Conservation (phyloP, 1,139 yeast species). For the Sugiyamaella grinbergsii region DNA sequence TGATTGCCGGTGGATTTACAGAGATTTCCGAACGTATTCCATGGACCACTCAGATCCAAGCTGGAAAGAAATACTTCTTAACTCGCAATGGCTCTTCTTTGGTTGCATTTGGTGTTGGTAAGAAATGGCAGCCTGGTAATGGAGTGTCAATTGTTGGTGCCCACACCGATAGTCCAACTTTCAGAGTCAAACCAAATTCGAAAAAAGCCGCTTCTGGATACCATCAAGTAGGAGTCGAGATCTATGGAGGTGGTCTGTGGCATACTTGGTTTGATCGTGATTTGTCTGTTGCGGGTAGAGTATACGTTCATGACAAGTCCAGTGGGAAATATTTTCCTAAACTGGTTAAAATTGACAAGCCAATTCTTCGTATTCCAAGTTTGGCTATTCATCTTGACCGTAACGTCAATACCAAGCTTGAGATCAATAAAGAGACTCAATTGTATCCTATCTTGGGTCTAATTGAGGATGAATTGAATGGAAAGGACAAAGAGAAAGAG, state of each 20-base stretch:
- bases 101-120: constrained; percentile 83
- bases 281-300: constrained; percentile 88
- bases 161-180: constrained; percentile 93
- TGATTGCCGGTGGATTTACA: constrained; percentile 63
- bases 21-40: constrained; percentile 73
- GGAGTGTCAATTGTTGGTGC: constrained; percentile 91
- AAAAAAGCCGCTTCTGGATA: constrained; percentile 67
- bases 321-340: constrained; percentile 57
- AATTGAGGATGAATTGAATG: constrained; percentile 43
- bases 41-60: constrained; percentile 64
- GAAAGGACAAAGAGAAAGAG: constrained; percentile 30
- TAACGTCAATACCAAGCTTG: constrained; percentile 74
- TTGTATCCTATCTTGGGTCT: constrained; percentile 87
- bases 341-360: constrained; percentile 77
- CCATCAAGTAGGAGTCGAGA: constrained; percentile 88
- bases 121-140: constrained; percentile 71
- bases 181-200: constrained; percentile 87
- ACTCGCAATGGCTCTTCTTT: constrained; percentile 81
- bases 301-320: constrained; percentile 58
- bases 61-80: constrained; percentile 60
- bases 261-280: constrained; percentile 85
- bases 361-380: constrained; percentile 88
- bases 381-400: constrained; percentile 90
- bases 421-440: constrained; percentile 86
- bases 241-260: constrained; percentile 95